Percentiles rank a stretch among this genome's conserved stretches.
phyloP scores from a whole-genome alignment of 495 filamentous ascomycete species.

The Hypoxylon fuscum region DNA sequence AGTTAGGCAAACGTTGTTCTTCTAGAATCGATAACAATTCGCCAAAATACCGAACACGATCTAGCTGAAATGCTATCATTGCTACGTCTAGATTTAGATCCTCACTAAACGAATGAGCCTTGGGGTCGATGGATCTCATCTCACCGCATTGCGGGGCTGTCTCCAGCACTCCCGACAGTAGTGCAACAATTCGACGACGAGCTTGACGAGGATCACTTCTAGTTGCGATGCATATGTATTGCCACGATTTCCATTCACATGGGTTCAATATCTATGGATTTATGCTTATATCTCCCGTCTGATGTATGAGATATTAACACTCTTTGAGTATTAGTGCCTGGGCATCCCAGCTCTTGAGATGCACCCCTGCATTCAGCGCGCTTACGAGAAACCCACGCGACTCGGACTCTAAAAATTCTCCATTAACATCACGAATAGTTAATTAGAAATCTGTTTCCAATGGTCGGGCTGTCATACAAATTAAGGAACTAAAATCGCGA shows the following conservation, averaged over 20 bases:
- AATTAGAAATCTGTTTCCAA: conserved; percentile 16
- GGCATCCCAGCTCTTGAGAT: conserved; percentile 3
- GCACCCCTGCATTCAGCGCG: conserved; percentile 29
- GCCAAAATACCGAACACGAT: conserved; percentile 15
- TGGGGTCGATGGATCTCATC: conserved; percentile 29
- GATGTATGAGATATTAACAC: conserved; percentile 7
- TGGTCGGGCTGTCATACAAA: conserved; percentile 11
- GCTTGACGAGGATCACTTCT: conserved; percentile 1
- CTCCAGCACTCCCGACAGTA: background rate
- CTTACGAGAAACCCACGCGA: conserved; percentile 8
- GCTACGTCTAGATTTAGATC: conserved; percentile 8
- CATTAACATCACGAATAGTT: conserved; percentile 16
- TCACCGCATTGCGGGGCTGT: conserved; percentile 34
- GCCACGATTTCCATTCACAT: background rate
- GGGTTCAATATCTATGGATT: no score
- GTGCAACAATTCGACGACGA: conserved; percentile 5
- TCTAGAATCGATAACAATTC: conserved; percentile 17
- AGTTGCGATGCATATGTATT: background rate
- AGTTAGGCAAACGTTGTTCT: conserved; percentile 19
- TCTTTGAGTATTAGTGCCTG: conserved; percentile 3
- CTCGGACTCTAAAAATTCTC: conserved; percentile 8
- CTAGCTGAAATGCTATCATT: conserved; percentile 23
- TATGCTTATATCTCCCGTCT: background rate
- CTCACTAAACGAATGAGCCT: conserved; percentile 21
- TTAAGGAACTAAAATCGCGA: background rate